Evolutionary conservation across 148 eudicot genomes (phyloP).

Genomic region (Fagopyrum tataricum): DNA sequence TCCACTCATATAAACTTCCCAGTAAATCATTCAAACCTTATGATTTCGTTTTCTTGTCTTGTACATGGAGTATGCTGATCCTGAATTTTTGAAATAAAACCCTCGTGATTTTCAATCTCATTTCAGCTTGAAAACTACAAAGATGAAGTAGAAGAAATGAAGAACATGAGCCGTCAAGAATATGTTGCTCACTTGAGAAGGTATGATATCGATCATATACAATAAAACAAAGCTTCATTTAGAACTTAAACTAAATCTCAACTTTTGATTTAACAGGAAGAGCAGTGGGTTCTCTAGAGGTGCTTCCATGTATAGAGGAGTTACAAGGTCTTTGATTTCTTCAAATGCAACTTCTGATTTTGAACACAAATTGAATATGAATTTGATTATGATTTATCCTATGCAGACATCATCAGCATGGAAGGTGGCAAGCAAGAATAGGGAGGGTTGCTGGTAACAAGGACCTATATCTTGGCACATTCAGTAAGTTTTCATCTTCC

Average conservation of each 20-base stretch:
- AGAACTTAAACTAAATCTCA: not conserved
- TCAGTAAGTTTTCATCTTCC: constrained; percentile 44
- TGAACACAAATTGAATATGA: not conserved
- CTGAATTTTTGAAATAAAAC: not conserved
- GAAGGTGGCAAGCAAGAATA: constrained; percentile 96
- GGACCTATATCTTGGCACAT: constrained; percentile 91
- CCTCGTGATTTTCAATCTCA: not conserved
- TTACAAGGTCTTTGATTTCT: constrained; percentile 52
- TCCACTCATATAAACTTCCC: constrained; percentile 88
- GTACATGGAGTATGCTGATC: not conserved
- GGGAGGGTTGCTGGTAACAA: constrained; percentile 97
- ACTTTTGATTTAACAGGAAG: constrained; percentile 40
- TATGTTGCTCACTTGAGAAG: constrained; percentile 94
- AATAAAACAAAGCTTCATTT: not conserved
- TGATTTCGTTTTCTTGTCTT: not conserved
- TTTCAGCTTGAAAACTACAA: constrained; percentile 75
- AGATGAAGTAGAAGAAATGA: constrained; percentile 85
- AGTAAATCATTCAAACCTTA: constrained; percentile 23
- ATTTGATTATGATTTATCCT: not conserved
- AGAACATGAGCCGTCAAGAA: constrained; percentile 92
- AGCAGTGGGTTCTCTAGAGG: constrained; percentile 98
- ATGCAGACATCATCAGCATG: constrained; percentile 94
- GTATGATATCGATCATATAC: constrained; percentile 16
- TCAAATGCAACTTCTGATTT: not conserved
- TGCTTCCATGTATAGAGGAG: constrained; percentile 92